A percentile compares a stretch with the other conserved stretches of the same genome.
phyloP scores from a whole-genome alignment of 2,329 filamentous ascomycete genomes.

The Alternaria triticimaculans region DNA sequence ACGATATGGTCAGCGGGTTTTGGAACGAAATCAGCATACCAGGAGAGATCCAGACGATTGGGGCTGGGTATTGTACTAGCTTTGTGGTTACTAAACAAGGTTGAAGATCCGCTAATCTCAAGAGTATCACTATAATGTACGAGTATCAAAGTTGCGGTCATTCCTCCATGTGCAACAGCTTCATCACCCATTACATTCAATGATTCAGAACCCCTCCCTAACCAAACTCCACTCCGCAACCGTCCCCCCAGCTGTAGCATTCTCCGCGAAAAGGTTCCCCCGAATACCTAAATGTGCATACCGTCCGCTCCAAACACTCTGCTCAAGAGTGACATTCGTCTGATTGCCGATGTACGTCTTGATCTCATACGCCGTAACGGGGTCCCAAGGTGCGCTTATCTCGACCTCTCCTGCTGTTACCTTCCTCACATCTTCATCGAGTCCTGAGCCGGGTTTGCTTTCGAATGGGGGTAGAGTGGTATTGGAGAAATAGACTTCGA shows the following conservation, averaged over 20 bases:
- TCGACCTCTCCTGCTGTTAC: constrained; percentile 36
- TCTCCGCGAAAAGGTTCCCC: constrained; percentile 53
- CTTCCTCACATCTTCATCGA: constrained; percentile 16
- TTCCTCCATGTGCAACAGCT: accelerated
- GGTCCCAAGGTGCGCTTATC: constrained; percentile 53
- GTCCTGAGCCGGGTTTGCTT: background rate
- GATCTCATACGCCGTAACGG: constrained; percentile 44
- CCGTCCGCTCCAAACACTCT: constrained; percentile 51
- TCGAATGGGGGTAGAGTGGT: constrained; percentile 40
- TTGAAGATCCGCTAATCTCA: background rate
- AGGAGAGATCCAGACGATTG: constrained; percentile 28
- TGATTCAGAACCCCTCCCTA: constrained; percentile 12
- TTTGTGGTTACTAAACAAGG: constrained; percentile 28
- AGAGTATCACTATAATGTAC: background rate
- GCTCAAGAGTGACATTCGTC: constrained; percentile 52
- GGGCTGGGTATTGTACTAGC: constrained; percentile 38
- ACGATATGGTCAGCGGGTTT: constrained; percentile 38
- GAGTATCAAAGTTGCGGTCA: background rate
- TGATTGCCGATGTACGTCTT: constrained; percentile 53
- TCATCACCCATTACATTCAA: background rate
- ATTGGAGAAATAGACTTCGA: constrained; percentile 63
- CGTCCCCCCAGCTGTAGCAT: constrained; percentile 53
- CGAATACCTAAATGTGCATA: constrained; percentile 57
- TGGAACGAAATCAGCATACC: constrained; percentile 39
- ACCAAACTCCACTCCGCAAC: constrained; percentile 61